Evolutionary conservation across 768 basidiomycete species (phyloP).

Genomic region (Kwoniella heveanensis): DNA sequence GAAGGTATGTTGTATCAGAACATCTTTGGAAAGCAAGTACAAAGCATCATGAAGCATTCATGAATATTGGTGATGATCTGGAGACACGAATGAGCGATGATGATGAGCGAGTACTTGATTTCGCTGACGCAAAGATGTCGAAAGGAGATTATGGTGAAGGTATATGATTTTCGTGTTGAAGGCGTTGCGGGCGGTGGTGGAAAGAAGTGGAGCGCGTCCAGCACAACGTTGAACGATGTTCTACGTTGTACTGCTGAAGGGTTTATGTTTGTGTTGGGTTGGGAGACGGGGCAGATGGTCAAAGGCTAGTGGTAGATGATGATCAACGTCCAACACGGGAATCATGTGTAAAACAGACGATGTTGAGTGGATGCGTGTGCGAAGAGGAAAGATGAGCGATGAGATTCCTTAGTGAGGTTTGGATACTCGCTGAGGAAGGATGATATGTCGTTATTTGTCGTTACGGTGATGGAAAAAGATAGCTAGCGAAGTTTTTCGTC

Average conservation of each 20-base stretch:
- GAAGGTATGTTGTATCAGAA: background rate
- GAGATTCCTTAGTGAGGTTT: too few species aligned
- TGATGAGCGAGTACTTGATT: background rate
- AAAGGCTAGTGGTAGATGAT: background rate
- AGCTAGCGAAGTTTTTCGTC: background rate
- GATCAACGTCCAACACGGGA: background rate
- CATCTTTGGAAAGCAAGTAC: background rate
- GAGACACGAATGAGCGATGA: background rate
- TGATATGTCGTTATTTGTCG: too few species aligned
- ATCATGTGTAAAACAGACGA: background rate
- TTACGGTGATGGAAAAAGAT: too few species aligned
- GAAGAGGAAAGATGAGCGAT: background rate
- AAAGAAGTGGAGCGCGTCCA: constrained; percentile 5
- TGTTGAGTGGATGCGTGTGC: background rate
- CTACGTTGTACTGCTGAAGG: constrained; percentile 13
- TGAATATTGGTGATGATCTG: too few species aligned
- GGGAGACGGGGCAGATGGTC: background rate
- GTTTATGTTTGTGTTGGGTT: background rate
- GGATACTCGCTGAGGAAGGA: too few species aligned
- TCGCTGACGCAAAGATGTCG: background rate
- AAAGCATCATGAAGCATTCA: background rate
- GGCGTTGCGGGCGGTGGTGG: background rate
- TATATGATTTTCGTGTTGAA: background rate
- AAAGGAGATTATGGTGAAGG: background rate
- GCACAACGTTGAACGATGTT: constrained; percentile 30